Evolutionary conservation across 176 grass and related monocot genomes (phyloP), one percentile per base, ranked within the genome.

Genomic region (Panicum miliaceum): DNA sequence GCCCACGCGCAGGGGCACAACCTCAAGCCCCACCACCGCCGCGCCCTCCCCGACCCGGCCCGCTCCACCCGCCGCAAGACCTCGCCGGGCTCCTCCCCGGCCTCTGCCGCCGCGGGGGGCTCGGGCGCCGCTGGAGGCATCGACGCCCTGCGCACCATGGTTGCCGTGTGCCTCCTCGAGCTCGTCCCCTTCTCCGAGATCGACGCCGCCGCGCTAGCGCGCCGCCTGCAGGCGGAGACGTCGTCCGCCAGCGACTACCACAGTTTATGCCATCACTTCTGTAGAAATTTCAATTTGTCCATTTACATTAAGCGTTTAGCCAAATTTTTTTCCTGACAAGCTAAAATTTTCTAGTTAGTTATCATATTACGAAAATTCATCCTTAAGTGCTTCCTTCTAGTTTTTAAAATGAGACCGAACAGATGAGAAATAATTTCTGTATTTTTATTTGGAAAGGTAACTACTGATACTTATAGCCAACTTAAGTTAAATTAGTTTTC

Each of bases 91-190:
- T 83, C 83, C 38, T 80, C 77, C 75, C 89, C 74, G 5, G 52
- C 71, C 60, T 73, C 76, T 48, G 60, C 85, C 73, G 63, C 79
- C 15, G 71, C 68, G 5, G 50, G 76, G 16, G 40, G 78, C 14
- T 35, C 90, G 37, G 76, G 79, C 66, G 4, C 78, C 36, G 75
- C 38, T 2, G 93, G 91, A 3, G 90, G 87, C n/a, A 83, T 99
- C 69, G 80, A 89, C 5, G 54, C 92, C 29, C 91, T 99, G 43
- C 93, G 93, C 38, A 92, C 93, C 87, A 94, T 99, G 93, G 89
- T 96, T 23, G 88, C 96, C 1, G 93, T 96, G 3, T 99, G 89
- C 70, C 96, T 99, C 46, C 96, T 99, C 0, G 93, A 99, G 81
- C 88, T 87, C 18, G 81, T 92, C 23, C 93, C 96, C 32, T 99